A percentile compares a stretch with the other conserved stretches of the same genome.
phyloP scores from a whole-genome alignment of 208 protist species.

The Leishmania gerbilli region DNA sequence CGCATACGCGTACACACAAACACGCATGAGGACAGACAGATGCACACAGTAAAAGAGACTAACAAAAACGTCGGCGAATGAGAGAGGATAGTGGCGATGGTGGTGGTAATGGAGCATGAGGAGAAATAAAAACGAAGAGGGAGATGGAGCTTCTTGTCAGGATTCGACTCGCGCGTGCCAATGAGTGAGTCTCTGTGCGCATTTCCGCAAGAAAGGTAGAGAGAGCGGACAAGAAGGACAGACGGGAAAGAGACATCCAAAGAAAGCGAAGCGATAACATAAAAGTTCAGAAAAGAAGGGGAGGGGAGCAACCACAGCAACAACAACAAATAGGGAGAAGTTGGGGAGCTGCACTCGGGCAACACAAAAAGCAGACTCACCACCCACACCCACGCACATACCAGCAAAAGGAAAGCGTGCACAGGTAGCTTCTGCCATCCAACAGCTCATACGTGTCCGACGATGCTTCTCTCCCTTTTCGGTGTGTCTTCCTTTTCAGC shows the following conservation, averaged over 20 bases:
- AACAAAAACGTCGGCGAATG: background rate
- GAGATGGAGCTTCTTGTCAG: background rate
- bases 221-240: background rate
- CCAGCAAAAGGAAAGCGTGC: background rate
- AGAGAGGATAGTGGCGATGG: background rate
- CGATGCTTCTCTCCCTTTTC: background rate
- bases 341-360: background rate
- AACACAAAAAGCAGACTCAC: background rate
- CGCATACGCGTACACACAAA: background rate
- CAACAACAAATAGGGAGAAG: background rate
- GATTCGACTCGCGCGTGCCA: background rate
- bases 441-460: background rate
- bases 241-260: background rate
- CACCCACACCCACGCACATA: background rate
- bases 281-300: background rate
- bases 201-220: background rate
- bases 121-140: background rate
- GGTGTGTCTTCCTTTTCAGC: background rate
- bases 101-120: background rate
- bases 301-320: background rate
- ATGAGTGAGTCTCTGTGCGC: background rate
- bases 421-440: background rate
- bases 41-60: background rate
- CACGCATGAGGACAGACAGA: background rate
- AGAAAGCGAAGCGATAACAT: background rate